These are phyloP conservation scores for Plasmodium chabaudi DNA, from an alignment of 169 alveolate species.

Conservation along the genomic window DNA sequence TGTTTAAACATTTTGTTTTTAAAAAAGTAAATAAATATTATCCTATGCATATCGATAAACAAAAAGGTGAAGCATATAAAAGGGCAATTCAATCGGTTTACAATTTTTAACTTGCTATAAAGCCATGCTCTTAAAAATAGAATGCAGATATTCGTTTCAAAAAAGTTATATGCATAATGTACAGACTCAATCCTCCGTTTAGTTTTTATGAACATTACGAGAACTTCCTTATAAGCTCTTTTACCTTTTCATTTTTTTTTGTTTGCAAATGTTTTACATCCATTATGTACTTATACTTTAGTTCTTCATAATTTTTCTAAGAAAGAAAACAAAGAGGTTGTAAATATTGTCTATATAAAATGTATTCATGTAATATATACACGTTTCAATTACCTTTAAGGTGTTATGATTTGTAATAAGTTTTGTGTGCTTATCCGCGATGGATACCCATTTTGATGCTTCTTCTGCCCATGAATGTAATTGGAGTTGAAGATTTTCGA, in stretches of 20 bases:
- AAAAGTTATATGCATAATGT: too few species aligned
- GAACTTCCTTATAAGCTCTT: conserved; percentile 47
- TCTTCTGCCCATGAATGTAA: conserved; percentile 75
- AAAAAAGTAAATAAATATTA: too few species aligned
- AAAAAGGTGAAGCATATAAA: too few species aligned
- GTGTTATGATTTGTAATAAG: conserved; percentile 55
- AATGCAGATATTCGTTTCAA: too few species aligned
- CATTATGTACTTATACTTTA: conserved; percentile 60
- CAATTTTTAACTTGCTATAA: too few species aligned
- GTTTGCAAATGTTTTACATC: conserved; percentile 60
- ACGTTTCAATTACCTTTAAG: conserved; percentile 23
- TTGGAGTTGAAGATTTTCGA: conserved; percentile 28
- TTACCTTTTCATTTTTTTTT: conserved; percentile 50
- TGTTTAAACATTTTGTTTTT: too few species aligned
- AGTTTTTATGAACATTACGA: not conserved
- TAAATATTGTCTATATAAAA: too few species aligned
- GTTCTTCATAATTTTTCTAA: conserved; percentile 69
- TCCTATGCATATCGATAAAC: too few species aligned
- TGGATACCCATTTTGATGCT: conserved; percentile 61
- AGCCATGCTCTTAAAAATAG: too few species aligned
- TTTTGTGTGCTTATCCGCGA: conserved; percentile 63
- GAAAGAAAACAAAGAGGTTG: too few species aligned
- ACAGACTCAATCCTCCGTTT: too few species aligned
- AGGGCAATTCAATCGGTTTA: too few species aligned
- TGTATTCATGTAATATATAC: not conserved